Conservation (phyloP, 148 eudicot species). For the Fagopyrum esculentum region DNA sequence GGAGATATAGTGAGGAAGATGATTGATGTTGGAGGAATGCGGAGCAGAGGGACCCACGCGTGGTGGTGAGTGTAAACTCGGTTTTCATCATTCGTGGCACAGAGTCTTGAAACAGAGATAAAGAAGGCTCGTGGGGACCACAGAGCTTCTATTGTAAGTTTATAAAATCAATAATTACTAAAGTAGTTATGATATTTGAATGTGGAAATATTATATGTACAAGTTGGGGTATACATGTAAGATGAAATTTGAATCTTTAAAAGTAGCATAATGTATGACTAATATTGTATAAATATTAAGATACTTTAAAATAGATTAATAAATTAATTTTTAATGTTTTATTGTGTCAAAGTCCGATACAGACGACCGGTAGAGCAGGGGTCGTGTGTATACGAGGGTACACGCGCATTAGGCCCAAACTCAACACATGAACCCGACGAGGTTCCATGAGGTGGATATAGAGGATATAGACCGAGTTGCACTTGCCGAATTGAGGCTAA, state of each 20-base stretch:
- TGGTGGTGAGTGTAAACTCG: constrained; percentile 8
- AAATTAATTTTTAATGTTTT: no score
- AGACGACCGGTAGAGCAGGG: no score
- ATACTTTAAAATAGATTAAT: no score
- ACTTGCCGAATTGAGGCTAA: no score
- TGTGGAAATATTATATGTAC: not conserved
- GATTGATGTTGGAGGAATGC: constrained; percentile 8
- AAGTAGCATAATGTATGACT: no score
- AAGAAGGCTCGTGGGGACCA: not conserved
- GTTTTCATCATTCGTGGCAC: constrained; percentile 2
- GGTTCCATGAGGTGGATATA: no score
- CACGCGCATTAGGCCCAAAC: no score
- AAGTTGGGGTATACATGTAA: constrained; percentile 7
- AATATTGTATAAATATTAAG: no score
- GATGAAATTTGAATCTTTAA: not conserved
- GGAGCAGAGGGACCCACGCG: constrained; percentile 11
- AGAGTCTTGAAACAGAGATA: not conserved
- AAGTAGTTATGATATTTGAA: not conserved
- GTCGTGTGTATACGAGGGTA: no score
- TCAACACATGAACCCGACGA: no score
- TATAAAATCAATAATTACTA: not conserved
- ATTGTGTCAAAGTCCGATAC: no score
- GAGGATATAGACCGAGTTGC: no score
- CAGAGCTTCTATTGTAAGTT: constrained; percentile 6
- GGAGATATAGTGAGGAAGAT: not conserved